These are phyloP conservation scores for Rhododendron mucronatum DNA, from an alignment of 148 eudicot genomes.

Conservation along the genomic window DNA sequence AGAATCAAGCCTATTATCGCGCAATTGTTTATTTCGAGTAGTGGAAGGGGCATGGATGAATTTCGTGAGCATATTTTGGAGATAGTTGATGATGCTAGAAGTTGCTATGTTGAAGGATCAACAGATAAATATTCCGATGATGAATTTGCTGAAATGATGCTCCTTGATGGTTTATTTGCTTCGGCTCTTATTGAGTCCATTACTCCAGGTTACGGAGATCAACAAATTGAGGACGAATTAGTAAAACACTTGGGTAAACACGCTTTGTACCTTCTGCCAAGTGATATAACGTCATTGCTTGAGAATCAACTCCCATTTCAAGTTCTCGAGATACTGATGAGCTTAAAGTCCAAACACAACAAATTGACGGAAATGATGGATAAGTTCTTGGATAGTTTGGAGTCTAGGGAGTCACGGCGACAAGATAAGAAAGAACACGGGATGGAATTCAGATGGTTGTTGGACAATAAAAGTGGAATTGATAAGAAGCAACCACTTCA, in stretches of 20 bases:
- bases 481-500: neutral
- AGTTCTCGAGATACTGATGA: conserved; percentile 13
- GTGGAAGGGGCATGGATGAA: neutral
- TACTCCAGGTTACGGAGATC: neutral
- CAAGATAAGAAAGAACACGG: neutral
- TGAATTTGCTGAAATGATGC: neutral
- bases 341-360: conserved; percentile 5
- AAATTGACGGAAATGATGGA: neutral
- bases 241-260: neutral
- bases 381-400: neutral
- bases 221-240: neutral
- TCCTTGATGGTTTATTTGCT: neutral
- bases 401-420: neutral
- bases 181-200: neutral
- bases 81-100: neutral
- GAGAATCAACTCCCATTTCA: neutral
- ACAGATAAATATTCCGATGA: neutral
- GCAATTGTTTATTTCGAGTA: neutral
- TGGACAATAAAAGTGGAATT: neutral
- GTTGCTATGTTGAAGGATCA: conserved; percentile 1
- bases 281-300: neutral
- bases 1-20: neutral
- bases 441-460: neutral
- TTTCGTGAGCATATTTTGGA: neutral
- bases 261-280: neutral